Percentiles rank a stretch among this genome's conserved stretches.
Evolutionary conservation across 2,329 filamentous ascomycete genomes (phyloP).

Genomic region (Colletotrichum chrysophilum): DNA sequence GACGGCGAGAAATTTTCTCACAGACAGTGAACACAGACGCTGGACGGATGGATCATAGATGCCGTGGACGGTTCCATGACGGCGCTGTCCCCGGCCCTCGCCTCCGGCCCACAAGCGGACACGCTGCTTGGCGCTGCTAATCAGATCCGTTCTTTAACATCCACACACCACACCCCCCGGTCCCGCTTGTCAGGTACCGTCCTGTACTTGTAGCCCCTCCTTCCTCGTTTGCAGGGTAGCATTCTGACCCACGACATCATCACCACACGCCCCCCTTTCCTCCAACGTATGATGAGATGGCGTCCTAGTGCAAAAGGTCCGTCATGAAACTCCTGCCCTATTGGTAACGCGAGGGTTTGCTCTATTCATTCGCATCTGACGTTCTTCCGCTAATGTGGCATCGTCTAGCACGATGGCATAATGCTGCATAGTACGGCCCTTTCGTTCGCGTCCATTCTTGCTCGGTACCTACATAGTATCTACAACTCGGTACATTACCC

Average conservation of each 20-base stretch:
- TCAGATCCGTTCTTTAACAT: slow-evolving; percentile 10
- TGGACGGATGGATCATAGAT: background rate
- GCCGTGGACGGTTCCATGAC: background rate
- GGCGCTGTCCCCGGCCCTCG: background rate
- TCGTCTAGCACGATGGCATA: background rate
- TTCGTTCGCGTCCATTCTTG: background rate
- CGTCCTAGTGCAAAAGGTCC: slow-evolving; percentile 1
- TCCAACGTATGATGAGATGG: slow-evolving; percentile 17
- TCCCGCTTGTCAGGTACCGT: slow-evolving; percentile 4
- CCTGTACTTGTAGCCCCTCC: background rate
- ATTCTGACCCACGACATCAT: slow-evolving; percentile 12
- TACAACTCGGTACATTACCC: background rate
- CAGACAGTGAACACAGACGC: background rate
- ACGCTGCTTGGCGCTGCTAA: slow-evolving; percentile 8
- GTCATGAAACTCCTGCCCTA: slow-evolving; percentile 13
- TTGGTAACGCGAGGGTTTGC: slow-evolving; percentile 12
- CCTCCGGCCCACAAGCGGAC: slow-evolving; percentile 17
- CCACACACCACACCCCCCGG: background rate
- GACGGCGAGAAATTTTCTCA: background rate
- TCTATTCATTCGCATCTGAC: slow-evolving; percentile 3
- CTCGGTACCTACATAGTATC: background rate
- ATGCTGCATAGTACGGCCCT: background rate
- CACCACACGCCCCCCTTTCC: background rate
- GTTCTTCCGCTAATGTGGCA: background rate
- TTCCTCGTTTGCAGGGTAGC: background rate